A percentile compares a stretch with the other conserved stretches of the same genome.
phyloP scores from a whole-genome alignment of 1,139 yeast genomes.

The Yamadazyma sp. region DNA sequence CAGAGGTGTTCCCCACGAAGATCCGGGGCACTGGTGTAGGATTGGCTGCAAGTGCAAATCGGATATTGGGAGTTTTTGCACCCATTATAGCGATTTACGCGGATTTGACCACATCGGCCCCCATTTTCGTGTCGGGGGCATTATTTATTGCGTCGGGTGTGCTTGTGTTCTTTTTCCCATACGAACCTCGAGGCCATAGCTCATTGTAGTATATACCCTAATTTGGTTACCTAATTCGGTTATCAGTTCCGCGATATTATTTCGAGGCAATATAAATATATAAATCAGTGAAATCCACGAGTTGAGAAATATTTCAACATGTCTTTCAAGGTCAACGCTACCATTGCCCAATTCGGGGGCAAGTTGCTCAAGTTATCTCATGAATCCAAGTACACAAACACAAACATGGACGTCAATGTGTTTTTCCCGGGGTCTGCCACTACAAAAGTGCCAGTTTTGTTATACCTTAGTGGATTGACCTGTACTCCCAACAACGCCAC shows the following conservation, averaged over 20 bases:
- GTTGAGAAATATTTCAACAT: constrained; percentile 29
- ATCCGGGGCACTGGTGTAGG: constrained; percentile 47
- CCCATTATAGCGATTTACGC: constrained; percentile 47
- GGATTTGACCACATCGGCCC: constrained; percentile 42
- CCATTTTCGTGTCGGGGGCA: constrained; percentile 45
- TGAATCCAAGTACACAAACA: constrained; percentile 60
- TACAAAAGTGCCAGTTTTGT: constrained; percentile 61
- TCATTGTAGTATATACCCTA: constrained; percentile 7
- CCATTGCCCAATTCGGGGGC: constrained; percentile 74
- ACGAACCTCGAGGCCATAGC: constrained; percentile 33
- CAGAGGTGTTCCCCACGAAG: constrained; percentile 42
- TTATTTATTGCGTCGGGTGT: constrained; percentile 37
- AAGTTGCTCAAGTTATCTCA: constrained; percentile 73
- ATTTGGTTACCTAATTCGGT: constrained; percentile 4
- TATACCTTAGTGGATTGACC: constrained; percentile 86
- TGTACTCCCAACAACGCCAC: constrained; percentile 93
- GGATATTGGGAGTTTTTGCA: constrained; percentile 44
- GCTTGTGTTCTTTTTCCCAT: constrained; percentile 37
- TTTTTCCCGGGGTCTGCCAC: constrained; percentile 60
- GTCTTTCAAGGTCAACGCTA: constrained; percentile 55
- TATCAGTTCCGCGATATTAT: constrained; percentile 4
- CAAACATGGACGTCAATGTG: constrained; percentile 80
- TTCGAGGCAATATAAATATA: too few relatives aligned
- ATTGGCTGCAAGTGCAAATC: constrained; percentile 41
- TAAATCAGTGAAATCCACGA: too few relatives aligned